A percentile compares a stretch with the other conserved stretches of the same genome.
Evolutionary conservation across 2,329 filamentous ascomycete species (phyloP).

Genomic region (Colletotrichum nymphaeae): DNA sequence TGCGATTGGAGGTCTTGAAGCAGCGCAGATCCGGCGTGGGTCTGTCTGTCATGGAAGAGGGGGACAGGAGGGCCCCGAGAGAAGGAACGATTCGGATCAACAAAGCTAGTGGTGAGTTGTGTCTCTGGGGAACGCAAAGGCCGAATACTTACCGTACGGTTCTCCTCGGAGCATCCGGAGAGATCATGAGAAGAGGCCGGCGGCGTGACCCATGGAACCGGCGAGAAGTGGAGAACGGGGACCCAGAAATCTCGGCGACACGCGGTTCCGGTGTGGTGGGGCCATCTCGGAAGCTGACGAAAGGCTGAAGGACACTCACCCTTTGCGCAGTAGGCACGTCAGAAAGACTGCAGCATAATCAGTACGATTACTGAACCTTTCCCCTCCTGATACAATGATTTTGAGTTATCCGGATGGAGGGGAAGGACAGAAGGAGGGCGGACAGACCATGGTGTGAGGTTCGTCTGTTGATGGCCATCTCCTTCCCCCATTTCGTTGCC

Average conservation of each 20-base stretch:
- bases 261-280: background rate
- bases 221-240: too few species aligned
- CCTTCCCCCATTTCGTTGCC: background rate
- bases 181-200: background rate
- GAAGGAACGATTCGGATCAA: background rate
- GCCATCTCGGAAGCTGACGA: background rate
- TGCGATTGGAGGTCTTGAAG: background rate
- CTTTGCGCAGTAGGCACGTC: background rate
- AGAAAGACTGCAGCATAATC: background rate
- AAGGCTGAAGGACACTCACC: background rate
- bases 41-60: background rate
- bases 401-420: background rate
- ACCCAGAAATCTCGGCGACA: background rate
- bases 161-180: background rate
- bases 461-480: constrained; percentile 19
- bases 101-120: background rate
- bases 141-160: background rate
- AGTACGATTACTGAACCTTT: background rate
- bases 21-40: background rate
- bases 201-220: too few species aligned
- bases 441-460: constrained; percentile 25
- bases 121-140: background rate
- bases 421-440: background rate
- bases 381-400: background rate
- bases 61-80: background rate